Conservation (phyloP, 2,329 filamentous ascomycete genomes). For the Ophiostoma populinum region DNA sequence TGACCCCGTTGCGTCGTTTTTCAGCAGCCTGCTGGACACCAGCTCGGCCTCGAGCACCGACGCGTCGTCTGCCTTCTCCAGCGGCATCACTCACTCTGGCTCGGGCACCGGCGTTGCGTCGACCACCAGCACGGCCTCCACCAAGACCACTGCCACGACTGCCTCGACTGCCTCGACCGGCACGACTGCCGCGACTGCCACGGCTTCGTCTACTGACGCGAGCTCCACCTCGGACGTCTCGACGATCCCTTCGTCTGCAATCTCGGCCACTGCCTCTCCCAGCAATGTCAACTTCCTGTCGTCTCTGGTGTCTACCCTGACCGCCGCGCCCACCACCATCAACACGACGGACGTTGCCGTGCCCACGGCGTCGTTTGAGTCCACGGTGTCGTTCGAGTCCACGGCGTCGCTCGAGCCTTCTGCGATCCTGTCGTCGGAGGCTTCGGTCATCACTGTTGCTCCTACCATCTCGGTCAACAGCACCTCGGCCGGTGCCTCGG, state of each 20-base stretch:
- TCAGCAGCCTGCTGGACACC: slow-evolving; percentile 2
- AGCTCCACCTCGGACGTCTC: too few relatives aligned
- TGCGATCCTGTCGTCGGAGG: neutral
- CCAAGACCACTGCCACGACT: neutral
- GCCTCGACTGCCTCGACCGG: neutral
- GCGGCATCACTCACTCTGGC: slow-evolving; percentile 7
- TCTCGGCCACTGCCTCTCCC: too few relatives aligned
- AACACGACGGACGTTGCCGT: too few relatives aligned
- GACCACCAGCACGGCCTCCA: slow-evolving; percentile 3
- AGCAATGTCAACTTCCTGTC: too few relatives aligned
- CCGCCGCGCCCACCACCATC: too few relatives aligned
- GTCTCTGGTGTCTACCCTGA: too few relatives aligned
- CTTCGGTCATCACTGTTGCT: neutral
- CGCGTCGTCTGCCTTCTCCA: neutral
- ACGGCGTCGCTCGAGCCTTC: neutral
- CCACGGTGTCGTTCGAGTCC: too few relatives aligned
- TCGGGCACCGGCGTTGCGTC: slow-evolving; percentile 1
- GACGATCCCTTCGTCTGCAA: too few relatives aligned
- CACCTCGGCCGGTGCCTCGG: neutral
- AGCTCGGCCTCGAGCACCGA: neutral
- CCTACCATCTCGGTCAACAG: neutral
- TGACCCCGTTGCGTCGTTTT: neutral
- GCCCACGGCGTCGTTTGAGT: too few relatives aligned
- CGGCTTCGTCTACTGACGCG: too few relatives aligned
- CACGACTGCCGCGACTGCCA: too few relatives aligned